A percentile compares a stretch with the other conserved stretches of the same genome.
These are phyloP conservation scores for Fusarium tupiense DNA, from an alignment of 2,329 filamentous ascomycete species.

Conservation along the genomic window DNA sequence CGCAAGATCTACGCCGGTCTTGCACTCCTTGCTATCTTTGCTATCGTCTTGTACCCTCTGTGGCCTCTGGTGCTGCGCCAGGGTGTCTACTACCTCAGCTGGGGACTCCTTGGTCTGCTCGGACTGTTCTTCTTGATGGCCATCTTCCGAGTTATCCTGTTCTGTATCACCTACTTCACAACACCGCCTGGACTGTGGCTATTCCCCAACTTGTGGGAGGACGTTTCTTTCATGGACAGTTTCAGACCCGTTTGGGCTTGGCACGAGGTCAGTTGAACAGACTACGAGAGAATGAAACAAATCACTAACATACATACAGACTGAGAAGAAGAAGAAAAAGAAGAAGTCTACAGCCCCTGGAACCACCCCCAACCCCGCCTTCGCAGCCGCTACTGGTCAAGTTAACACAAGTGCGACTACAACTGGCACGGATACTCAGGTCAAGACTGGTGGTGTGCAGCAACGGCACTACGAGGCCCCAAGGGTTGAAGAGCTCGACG, in stretches of 20 bases:
- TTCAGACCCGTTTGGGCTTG: constrained; percentile 97
- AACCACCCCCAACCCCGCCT: constrained; percentile 51
- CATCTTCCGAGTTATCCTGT: constrained; percentile 94
- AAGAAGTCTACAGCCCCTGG: constrained; percentile 58
- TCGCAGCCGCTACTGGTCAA: constrained; percentile 64
- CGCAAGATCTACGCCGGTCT: constrained; percentile 90
- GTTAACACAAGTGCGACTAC: constrained; percentile 64
- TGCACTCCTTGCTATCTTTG: constrained; percentile 84
- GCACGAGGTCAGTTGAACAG: constrained; percentile 79
- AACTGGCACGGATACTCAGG: constrained; percentile 65
- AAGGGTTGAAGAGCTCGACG: constrained; percentile 61
- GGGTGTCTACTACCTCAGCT: constrained; percentile 96
- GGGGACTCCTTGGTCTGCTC: constrained; percentile 89
- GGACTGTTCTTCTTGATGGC: constrained; percentile 98
- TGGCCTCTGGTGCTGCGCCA: constrained; percentile 93
- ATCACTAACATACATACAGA: constrained; percentile 41
- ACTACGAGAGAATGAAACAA: neutral
- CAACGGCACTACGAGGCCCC: constrained; percentile 61
- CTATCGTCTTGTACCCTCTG: constrained; percentile 92
- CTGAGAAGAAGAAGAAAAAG: constrained; percentile 62
- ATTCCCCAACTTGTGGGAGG: constrained; percentile 97
- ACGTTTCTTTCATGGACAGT: constrained; percentile 97
- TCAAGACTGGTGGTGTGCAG: constrained; percentile 55
- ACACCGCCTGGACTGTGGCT: constrained; percentile 93
- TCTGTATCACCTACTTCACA: constrained; percentile 89